A percentile compares a stretch with the other conserved stretches of the same genome.
phyloP scores from a whole-genome alignment of 768 basidiomycete genomes.

The Boletus barrowsii region DNA sequence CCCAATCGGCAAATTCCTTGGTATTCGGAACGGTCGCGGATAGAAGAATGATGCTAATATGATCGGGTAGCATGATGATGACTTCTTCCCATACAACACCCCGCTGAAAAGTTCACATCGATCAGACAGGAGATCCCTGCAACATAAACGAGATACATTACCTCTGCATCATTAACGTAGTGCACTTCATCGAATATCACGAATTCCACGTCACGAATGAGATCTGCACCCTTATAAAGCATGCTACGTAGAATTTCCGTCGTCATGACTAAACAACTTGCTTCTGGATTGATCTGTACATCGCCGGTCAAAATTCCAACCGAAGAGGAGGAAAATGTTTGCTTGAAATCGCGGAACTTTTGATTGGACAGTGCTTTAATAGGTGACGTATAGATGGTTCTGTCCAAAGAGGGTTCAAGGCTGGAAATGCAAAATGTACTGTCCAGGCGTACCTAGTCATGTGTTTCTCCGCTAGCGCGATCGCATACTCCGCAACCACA shows the following conservation, averaged over 20 bases:
- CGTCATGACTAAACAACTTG: conserved; percentile 94
- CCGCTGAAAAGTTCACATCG: conserved; percentile 50
- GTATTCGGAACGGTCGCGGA: conserved; percentile 98
- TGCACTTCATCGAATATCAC: conserved; percentile 99
- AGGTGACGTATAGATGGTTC: conserved; percentile 97
- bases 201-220: conserved; percentile 98
- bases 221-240: conserved; percentile 98
- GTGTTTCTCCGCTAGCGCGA: conserved; percentile 93
- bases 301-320: conserved; percentile 98
- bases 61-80: conserved; percentile 99
- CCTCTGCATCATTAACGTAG: conserved; percentile 99
- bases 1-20: conserved; percentile 98
- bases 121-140: conserved; percentile 9
- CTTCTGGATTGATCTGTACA: conserved; percentile 99
- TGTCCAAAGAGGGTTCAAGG: conserved; percentile 29
- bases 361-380: conserved; percentile 99
- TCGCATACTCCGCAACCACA: conserved; percentile 98
- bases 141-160: conserved; percentile 32
- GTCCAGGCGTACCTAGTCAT: conserved; percentile 81
- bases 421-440: conserved; percentile 13
- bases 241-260: conserved; percentile 97
- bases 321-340: conserved; percentile 85
- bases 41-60: conserved; percentile 94
- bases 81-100: conserved; percentile 99
- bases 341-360: conserved; percentile 98